Conservation (phyloP, 2,329 filamentous ascomycete genomes). For the Diaporthe destruens region DNA sequence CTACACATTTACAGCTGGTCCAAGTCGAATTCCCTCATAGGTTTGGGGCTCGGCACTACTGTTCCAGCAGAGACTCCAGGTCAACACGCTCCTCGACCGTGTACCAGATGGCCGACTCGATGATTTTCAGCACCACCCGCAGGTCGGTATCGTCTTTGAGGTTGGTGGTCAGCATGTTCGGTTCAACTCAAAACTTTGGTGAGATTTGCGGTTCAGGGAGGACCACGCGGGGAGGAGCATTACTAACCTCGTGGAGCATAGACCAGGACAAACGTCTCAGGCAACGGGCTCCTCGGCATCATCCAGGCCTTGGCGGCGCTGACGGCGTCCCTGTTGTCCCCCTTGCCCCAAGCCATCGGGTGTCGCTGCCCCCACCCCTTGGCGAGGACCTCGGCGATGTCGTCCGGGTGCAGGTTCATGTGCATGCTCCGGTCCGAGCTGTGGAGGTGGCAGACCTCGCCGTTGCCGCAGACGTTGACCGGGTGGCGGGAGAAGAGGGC, state of each 20-base stretch:
- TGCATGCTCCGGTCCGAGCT: conserved; percentile 82
- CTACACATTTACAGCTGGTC: neutral
- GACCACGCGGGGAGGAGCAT: neutral
- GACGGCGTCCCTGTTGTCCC: neutral
- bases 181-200: neutral
- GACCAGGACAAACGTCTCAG: conserved; percentile 81
- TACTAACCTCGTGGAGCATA: conserved; percentile 77
- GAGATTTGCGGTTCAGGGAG: too few species aligned
- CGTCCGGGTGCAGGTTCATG: conserved; percentile 82
- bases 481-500: conserved; percentile 78
- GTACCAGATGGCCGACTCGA: conserved; percentile 81
- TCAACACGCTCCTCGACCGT: conserved; percentile 51
- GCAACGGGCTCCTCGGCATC: conserved; percentile 71
- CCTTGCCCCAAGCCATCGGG: conserved; percentile 73
- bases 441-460: conserved; percentile 88
- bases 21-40: too few species aligned
- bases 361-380: conserved; percentile 84
- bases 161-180: conserved; percentile 14
- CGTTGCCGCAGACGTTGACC: conserved; percentile 77
- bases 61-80: conserved; percentile 37
- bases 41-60: neutral
- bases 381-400: conserved; percentile 78
- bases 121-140: conserved; percentile 74
- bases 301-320: conserved; percentile 14
- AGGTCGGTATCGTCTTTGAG: conserved; percentile 73